Conservation (phyloP, 805 yeast species). For the Pichia cephalocereana region DNA sequence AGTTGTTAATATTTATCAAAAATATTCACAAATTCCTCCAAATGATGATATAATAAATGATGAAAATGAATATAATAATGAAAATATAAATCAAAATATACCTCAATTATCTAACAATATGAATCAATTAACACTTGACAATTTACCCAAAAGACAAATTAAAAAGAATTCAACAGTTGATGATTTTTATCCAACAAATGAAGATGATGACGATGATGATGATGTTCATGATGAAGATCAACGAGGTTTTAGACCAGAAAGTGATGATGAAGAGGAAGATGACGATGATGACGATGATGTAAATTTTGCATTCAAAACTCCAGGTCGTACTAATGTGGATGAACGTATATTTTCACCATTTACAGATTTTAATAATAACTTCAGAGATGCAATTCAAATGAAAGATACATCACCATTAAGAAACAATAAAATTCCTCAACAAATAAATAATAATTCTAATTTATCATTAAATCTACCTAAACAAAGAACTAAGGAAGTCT, state of each 20-base stretch:
- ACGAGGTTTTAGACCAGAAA: neutral
- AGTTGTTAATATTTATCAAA: slow-evolving; percentile 24
- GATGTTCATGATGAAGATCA: slow-evolving; percentile 3
- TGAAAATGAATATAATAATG: neutral
- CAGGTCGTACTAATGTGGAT: neutral
- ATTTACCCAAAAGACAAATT: neutral
- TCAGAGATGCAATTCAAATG: slow-evolving; percentile 19
- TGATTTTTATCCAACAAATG: slow-evolving; percentile 16
- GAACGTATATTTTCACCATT: slow-evolving; percentile 27
- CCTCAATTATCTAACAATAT: too few species aligned
- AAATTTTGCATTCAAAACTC: slow-evolving; percentile 5
- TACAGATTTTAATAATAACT: slow-evolving; percentile 26
- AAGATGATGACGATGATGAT: slow-evolving; percentile 14
- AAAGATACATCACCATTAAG: neutral
- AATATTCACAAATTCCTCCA: slow-evolving; percentile 26
- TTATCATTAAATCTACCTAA: neutral
- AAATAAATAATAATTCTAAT: slow-evolving; percentile 12
- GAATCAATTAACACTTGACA: too few species aligned
- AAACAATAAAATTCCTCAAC: neutral
- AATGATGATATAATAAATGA: neutral
- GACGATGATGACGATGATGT: slow-evolving; percentile 5
- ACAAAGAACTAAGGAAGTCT: neutral
- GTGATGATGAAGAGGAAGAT: slow-evolving; percentile 3
- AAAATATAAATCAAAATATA: too few species aligned
- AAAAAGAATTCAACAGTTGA: slow-evolving; percentile 2